Evolutionary conservation across 2,329 filamentous ascomycete species (phyloP).

Genomic region (Botrytis elliptica): DNA sequence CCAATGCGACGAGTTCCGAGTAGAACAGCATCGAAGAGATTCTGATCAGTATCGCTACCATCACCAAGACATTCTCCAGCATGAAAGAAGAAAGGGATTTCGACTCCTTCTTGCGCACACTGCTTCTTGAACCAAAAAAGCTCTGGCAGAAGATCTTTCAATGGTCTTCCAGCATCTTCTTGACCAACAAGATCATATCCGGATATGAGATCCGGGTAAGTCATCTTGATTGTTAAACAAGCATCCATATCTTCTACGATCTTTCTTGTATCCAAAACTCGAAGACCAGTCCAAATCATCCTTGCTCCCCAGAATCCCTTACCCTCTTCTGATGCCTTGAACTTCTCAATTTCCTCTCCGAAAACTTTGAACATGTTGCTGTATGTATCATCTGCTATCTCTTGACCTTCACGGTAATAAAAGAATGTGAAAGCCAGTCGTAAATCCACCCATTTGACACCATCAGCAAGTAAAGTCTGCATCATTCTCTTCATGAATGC

Average conservation of each 20-base stretch:
- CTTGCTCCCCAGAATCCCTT: conserved; percentile 79
- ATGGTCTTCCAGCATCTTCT: conserved; percentile 74
- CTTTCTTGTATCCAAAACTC: conserved; percentile 59
- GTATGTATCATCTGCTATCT: conserved; percentile 66
- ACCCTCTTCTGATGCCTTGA: conserved; percentile 69
- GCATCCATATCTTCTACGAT: conserved; percentile 82
- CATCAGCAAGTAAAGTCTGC: conserved; percentile 71
- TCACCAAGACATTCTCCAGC: conserved; percentile 81
- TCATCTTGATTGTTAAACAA: conserved; percentile 78
- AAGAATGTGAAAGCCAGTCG: conserved; percentile 71
- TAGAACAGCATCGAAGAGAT: conserved; percentile 85
- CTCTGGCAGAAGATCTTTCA: conserved; percentile 76
- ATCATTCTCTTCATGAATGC: conserved; percentile 72
- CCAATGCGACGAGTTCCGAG: conserved; percentile 87
- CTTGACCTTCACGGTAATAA: conserved; percentile 64
- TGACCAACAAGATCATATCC: conserved; percentile 90
- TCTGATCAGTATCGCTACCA: conserved; percentile 71
- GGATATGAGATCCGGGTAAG: conserved; percentile 74
- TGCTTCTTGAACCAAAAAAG: conserved; percentile 92
- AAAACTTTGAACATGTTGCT: conserved; percentile 69
- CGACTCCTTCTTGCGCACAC: conserved; percentile 72
- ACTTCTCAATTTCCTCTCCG: conserved; percentile 73
- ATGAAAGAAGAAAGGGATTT: conserved; percentile 94
- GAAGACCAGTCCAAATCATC: conserved; percentile 80
- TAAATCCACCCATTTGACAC: conserved; percentile 81